phyloP scores from a whole-genome alignment of 495 filamentous ascomycete species.

The Penicillium crystallinum region DNA sequence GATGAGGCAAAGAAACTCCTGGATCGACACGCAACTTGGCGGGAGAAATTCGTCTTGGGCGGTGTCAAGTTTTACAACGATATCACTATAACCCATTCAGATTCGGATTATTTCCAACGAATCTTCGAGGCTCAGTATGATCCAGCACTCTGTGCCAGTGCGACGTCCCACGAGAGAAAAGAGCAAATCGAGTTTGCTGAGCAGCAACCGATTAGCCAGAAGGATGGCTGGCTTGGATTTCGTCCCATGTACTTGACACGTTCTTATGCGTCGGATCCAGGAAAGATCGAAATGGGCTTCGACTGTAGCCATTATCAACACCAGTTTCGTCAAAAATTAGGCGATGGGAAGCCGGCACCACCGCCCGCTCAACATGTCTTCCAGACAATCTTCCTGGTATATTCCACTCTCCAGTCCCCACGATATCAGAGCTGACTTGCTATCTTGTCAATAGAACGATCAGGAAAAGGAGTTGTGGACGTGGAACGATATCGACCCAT shows the following conservation, averaged over 20 bases:
- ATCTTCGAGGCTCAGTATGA: conserved; percentile 71
- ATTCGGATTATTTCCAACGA: conserved; percentile 66
- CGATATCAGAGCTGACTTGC: neutral
- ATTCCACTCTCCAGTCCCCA: neutral
- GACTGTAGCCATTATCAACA: conserved; percentile 82
- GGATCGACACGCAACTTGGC: conserved; percentile 54
- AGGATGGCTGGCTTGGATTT: conserved; percentile 48
- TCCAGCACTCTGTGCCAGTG: conserved; percentile 43
- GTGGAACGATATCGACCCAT: conserved; percentile 60
- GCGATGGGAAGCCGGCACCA: conserved; percentile 32
- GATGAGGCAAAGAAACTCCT: conserved; percentile 68
- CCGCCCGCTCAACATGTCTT: conserved; percentile 64
- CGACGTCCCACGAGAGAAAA: conserved; percentile 42
- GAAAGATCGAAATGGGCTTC: conserved; percentile 82
- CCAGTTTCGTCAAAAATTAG: conserved; percentile 59
- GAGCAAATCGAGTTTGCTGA: conserved; percentile 51
- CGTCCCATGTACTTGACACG: conserved; percentile 82
- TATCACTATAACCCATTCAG: conserved; percentile 77
- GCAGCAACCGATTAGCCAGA: conserved; percentile 28
- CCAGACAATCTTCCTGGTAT: conserved; percentile 71
- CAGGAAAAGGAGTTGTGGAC: conserved; percentile 63
- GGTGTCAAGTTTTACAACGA: conserved; percentile 77
- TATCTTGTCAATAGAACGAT: conserved; percentile 43
- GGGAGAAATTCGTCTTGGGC: conserved; percentile 63
- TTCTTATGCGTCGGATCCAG: conserved; percentile 54